Conservation (phyloP, 1,139 yeast genomes). For the Suhomyces bolitotheri region DNA sequence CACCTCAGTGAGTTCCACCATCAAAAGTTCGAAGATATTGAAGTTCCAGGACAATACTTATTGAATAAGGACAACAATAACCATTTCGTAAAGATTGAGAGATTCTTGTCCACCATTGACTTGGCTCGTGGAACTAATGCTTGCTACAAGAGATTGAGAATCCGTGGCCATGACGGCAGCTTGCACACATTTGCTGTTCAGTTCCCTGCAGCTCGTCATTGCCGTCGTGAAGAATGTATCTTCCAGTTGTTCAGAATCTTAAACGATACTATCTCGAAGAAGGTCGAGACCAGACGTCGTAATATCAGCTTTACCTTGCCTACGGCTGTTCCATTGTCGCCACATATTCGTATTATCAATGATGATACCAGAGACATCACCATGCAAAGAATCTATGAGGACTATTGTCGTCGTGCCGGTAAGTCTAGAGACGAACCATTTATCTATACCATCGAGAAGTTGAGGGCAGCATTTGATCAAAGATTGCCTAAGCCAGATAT, state of each 20-base stretch:
- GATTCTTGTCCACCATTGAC: conserved; percentile 88
- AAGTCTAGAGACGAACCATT: conserved; percentile 89
- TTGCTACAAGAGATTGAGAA: conserved; percentile 86
- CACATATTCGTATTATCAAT: conserved; percentile 88
- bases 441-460: conserved; percentile 79
- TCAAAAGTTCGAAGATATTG: conserved; percentile 96
- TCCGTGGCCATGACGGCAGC: conserved; percentile 93
- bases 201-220: conserved; percentile 96
- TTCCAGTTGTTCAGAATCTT: conserved; percentile 88
- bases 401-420: conserved; percentile 71
- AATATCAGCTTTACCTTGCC: conserved; percentile 86
- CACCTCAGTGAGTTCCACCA: conserved; percentile 96
- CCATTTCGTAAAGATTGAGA: conserved; percentile 88
- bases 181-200: conserved; percentile 93
- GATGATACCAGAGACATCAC: conserved; percentile 79
- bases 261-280: conserved; percentile 75
- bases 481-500: conserved; percentile 91
- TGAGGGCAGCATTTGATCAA: conserved; percentile 92
- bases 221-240: conserved; percentile 93
- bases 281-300: conserved; percentile 86
- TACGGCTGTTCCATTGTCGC: conserved; percentile 89
- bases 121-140: conserved; percentile 88
- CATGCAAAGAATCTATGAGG: conserved; percentile 86
- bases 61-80: conserved; percentile 78
- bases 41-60: conserved; percentile 94